Evolutionary conservation across 2,329 filamentous ascomycete genomes (phyloP).

Genomic region (Pseudogymnoascus sp.): DNA sequence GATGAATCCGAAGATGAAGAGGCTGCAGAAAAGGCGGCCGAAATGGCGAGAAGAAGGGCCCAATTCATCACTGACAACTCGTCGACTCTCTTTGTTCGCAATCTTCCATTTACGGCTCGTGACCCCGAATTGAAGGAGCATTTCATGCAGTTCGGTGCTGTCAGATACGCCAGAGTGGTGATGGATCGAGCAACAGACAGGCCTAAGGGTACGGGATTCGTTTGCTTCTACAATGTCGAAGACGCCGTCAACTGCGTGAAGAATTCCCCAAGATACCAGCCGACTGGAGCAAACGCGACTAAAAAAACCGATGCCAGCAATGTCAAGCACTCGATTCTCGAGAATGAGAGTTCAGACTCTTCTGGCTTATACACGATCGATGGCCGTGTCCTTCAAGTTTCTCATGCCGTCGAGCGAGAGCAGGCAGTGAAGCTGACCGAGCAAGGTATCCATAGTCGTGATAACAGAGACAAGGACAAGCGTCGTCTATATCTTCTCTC

Average conservation of each 20-base stretch:
- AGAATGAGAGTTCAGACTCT: slow-evolving; percentile 75
- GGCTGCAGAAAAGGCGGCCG: slow-evolving; percentile 31
- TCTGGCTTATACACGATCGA: slow-evolving; percentile 84
- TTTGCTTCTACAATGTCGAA: slow-evolving; percentile 74
- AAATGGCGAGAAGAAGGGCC: slow-evolving; percentile 30
- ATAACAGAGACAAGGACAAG: slow-evolving; percentile 74
- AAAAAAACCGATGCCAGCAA: slow-evolving; percentile 31
- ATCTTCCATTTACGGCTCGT: slow-evolving; percentile 80
- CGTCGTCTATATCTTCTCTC: slow-evolving; percentile 78
- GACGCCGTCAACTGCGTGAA: slow-evolving; percentile 72
- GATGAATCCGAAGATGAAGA: slow-evolving; percentile 34
- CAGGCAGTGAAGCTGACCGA: slow-evolving; percentile 71
- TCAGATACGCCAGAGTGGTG: slow-evolving; percentile 87
- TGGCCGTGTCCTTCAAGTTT: slow-evolving; percentile 75
- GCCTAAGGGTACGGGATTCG: slow-evolving; percentile 87
- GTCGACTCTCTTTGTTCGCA: slow-evolving; percentile 83
- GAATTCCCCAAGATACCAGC: slow-evolving; percentile 56
- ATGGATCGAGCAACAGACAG: slow-evolving; percentile 78
- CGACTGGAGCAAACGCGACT: slow-evolving; percentile 30
- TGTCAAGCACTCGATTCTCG: slow-evolving; percentile 71
- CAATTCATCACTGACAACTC: slow-evolving; percentile 51
- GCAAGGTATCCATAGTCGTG: slow-evolving; percentile 53
- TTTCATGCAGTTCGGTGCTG: slow-evolving; percentile 78
- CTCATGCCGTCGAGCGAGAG: slow-evolving; percentile 74
- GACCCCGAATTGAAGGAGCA: slow-evolving; percentile 78